Percentiles rank a stretch among this genome's conserved stretches.
Evolutionary conservation across 352 stramenopile genomes (phyloP).

Genomic region (Globisporangium recalcitrans): DNA sequence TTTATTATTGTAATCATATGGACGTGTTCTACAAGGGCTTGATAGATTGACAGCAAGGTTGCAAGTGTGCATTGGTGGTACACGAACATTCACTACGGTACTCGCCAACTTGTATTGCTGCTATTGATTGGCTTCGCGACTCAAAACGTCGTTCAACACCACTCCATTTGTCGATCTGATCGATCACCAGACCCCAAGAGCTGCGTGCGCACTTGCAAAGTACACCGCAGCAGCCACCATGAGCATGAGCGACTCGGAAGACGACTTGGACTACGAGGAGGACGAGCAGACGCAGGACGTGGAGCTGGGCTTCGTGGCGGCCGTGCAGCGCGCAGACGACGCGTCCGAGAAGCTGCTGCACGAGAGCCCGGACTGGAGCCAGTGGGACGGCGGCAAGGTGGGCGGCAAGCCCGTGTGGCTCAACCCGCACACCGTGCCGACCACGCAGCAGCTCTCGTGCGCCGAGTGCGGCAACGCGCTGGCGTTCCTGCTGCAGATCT

Average conservation of each 20-base stretch:
- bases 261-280: slow-evolving; percentile 32
- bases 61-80: not conserved
- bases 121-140: slow-evolving; percentile 9
- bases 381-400: slow-evolving; percentile 92
- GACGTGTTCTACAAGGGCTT: not conserved
- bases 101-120: too few relatives aligned
- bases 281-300: slow-evolving; percentile 37
- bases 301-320: slow-evolving; percentile 72
- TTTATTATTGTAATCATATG: too few relatives aligned
- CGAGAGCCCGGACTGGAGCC: slow-evolving; percentile 57
- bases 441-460: slow-evolving; percentile 43
- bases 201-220: not conserved
- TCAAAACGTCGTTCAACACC: slow-evolving; percentile 4
- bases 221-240: not conserved
- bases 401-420: slow-evolving; percentile 89
- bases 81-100: too few relatives aligned
- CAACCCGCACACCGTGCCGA: slow-evolving; percentile 46
- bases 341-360: slow-evolving; percentile 34
- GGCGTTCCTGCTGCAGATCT: slow-evolving; percentile 89
- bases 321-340: slow-evolving; percentile 23
- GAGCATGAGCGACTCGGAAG: slow-evolving; percentile 46
- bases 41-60: not conserved
- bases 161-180: not conserved
- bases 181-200: not conserved
- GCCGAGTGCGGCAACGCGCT: slow-evolving; percentile 40